These are phyloP conservation scores for Cyberlindnera xylosilytica DNA, from an alignment of 805 yeast species.

Conservation along the genomic window DNA sequence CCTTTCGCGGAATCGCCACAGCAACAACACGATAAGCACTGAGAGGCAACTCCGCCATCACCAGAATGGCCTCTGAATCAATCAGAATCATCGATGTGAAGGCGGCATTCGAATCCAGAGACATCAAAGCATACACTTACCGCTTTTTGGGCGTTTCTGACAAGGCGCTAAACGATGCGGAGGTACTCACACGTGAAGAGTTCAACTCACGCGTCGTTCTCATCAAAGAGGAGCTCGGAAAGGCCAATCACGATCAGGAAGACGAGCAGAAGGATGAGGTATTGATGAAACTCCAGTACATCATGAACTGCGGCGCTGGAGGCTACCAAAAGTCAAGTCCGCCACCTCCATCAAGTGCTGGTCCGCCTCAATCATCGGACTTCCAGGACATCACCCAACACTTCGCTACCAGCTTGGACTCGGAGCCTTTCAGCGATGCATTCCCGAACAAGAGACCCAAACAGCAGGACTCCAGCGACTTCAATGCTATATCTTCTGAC, in stretches of 20 bases:
- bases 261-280: not conserved
- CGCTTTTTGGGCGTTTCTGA: conserved; percentile 9
- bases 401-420: conserved; percentile 2
- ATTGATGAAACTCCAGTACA: not conserved
- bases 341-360: not conserved
- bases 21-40: not conserved
- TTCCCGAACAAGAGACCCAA: conserved; percentile 6
- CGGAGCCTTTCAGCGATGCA: conserved; percentile 5
- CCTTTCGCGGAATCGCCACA: not conserved
- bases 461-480: conserved; percentile 9
- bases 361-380: conserved; percentile 9
- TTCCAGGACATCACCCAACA: conserved; percentile 9
- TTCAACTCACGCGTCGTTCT: conserved; percentile 8
- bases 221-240: conserved; percentile 1
- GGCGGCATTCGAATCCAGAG: conserved; percentile 5
- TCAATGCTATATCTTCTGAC: conserved; percentile 9
- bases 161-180: conserved; percentile 5
- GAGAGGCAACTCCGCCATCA: too few species aligned
- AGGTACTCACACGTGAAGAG: conserved; percentile 2
- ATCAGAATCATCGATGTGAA: conserved; percentile 9
- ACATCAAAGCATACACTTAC: conserved; percentile 2
- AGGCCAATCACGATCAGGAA: not conserved
- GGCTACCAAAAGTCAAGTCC: too few species aligned
- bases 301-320: not conserved
- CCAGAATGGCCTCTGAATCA: not conserved